These are phyloP conservation scores for Teratosphaeria epicoccoides DNA, from an alignment of 2,329 filamentous ascomycete species.

Conservation along the genomic window DNA sequence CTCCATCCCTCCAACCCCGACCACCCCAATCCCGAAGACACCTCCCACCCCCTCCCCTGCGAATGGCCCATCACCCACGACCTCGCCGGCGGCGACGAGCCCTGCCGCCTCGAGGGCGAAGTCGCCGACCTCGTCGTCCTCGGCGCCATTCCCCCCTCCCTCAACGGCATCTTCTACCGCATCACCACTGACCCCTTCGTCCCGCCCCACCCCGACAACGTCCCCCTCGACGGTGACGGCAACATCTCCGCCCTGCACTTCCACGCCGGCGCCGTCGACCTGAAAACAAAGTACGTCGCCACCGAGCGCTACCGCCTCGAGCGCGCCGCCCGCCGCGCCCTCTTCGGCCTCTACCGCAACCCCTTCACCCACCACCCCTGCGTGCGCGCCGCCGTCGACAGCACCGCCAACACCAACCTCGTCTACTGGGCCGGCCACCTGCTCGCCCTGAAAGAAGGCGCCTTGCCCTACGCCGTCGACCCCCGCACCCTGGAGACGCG, in stretches of 20 bases:
- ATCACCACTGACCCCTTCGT: constrained; percentile 31
- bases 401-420: constrained; percentile 51
- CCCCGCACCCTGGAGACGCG: constrained; percentile 32
- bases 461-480: constrained; percentile 31
- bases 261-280: constrained; percentile 32
- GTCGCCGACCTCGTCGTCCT: constrained; percentile 22
- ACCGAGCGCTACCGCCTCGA: constrained; percentile 34
- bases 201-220: constrained; percentile 46
- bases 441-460: constrained; percentile 43
- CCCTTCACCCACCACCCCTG: constrained; percentile 13
- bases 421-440: constrained; percentile 47
- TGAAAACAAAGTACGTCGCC: constrained; percentile 34
- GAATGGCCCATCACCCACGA: not conserved
- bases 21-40: too few relatives aligned
- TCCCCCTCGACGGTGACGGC: constrained; percentile 38
- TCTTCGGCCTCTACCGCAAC: constrained; percentile 50
- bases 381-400: constrained; percentile 33
- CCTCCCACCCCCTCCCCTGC: not conserved
- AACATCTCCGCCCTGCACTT: constrained; percentile 34
- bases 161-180: constrained; percentile 30
- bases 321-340: constrained; percentile 25
- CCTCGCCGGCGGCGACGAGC: constrained; percentile 10
- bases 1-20: too few relatives aligned
- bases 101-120: constrained; percentile 33
- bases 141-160: constrained; percentile 23